Evolutionary conservation across 75 land plant species (phyloP).

Genomic region (Adiantum capillusveneris): DNA sequence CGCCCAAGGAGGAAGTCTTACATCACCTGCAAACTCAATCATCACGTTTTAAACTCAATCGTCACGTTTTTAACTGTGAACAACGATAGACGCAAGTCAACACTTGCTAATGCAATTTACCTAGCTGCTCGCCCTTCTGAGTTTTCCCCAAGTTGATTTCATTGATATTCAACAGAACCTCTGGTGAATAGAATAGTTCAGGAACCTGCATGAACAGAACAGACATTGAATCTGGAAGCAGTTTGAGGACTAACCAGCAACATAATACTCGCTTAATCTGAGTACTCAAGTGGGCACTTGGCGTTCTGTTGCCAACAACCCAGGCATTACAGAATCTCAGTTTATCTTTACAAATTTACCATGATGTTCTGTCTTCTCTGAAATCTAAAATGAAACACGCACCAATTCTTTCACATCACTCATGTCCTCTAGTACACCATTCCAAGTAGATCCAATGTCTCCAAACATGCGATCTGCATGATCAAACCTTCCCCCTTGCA

Average conservation of each 20-base stretch:
- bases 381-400: conserved; percentile 1
- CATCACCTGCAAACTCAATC: conserved; percentile 51
- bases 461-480: conserved; percentile 94
- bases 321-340: too few species aligned
- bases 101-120: conserved; percentile 30
- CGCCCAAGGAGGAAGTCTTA: conserved; percentile 96
- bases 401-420: conserved; percentile 99
- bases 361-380: not conserved
- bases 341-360: too few species aligned
- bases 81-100: not conserved
- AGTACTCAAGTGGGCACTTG: too few species aligned
- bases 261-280: too few species aligned
- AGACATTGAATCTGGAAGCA: not conserved
- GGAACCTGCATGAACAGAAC: conserved; percentile 61
- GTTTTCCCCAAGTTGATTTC: conserved; percentile 75
- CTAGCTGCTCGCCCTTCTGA: conserved; percentile 73
- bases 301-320: too few species aligned
- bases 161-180: conserved; percentile 67
- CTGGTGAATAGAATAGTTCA: conserved; percentile 93
- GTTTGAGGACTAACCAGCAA: too few species aligned
- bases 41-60: not conserved
- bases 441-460: conserved; percentile 86
- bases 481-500: conserved; percentile 94
- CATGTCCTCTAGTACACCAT: conserved; percentile 93
- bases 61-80: not conserved